A percentile compares a stretch with the other conserved stretches of the same genome.
phyloP scores from a whole-genome alignment of 1,139 yeast genomes.

The Kurtzmaniella quercitrusa region DNA sequence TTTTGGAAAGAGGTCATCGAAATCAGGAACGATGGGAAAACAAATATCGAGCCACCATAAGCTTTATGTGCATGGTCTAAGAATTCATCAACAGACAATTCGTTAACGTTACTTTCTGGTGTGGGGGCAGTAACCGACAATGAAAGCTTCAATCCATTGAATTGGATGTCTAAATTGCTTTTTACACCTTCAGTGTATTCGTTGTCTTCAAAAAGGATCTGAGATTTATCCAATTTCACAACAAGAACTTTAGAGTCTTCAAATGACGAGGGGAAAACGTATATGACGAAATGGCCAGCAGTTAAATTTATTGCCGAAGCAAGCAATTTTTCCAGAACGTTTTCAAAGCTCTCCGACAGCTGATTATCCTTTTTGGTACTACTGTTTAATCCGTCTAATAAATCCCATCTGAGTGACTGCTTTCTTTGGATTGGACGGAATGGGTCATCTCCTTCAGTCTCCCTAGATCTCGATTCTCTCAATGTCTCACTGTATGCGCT shows the following conservation, averaged over 20 bases:
- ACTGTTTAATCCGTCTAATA: conserved; percentile 6
- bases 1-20: conserved; percentile 73
- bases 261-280: conserved; percentile 74
- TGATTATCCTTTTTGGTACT: conserved; percentile 6
- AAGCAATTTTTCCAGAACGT: conserved; percentile 28
- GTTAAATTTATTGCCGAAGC: conserved; percentile 62
- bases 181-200: conserved; percentile 45
- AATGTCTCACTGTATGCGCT: conserved; percentile 72
- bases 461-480: conserved; percentile 41
- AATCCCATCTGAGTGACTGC: conserved; percentile 9
- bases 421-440: neutral
- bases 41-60: conserved; percentile 74
- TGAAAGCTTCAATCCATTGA: conserved; percentile 62
- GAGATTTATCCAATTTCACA: conserved; percentile 53
- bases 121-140: conserved; percentile 49
- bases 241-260: conserved; percentile 72
- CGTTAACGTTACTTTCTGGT: conserved; percentile 42
- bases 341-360: conserved; percentile 30
- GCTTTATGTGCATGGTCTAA: conserved; percentile 54
- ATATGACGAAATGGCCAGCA: conserved; percentile 52
- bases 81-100: conserved; percentile 51
- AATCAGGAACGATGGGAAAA: conserved; percentile 71
- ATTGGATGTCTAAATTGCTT: conserved; percentile 46
- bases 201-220: conserved; percentile 58
- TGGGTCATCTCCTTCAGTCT: neutral